phyloP scores from a whole-genome alignment of 2,329 filamentous ascomycete genomes.

The Cytospora leucostoma region DNA sequence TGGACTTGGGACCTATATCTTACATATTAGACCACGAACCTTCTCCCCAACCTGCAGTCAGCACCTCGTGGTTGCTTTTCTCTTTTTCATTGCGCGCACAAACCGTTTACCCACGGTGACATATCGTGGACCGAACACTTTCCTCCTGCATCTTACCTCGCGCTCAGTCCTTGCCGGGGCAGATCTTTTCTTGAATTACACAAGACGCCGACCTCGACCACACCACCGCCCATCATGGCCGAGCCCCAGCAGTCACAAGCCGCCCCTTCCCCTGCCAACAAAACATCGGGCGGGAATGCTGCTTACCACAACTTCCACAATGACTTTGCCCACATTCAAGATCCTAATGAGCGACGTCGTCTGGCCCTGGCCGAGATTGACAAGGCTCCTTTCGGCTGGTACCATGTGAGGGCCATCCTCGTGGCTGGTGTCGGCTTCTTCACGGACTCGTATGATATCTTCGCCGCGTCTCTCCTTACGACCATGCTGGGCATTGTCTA shows the following conservation, averaged over 20 bases:
- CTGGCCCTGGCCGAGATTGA: constrained; percentile 81
- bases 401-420: constrained; percentile 74
- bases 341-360: constrained; percentile 77
- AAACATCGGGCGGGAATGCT: constrained; percentile 65
- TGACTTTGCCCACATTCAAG: constrained; percentile 64
- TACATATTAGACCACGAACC: constrained; percentile 21
- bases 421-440: constrained; percentile 88
- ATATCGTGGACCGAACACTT: background rate
- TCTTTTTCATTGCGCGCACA: constrained; percentile 6
- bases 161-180: constrained; percentile 1
- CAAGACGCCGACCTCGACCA: background rate
- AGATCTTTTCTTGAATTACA: background rate
- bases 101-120: background rate
- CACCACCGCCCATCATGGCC: constrained; percentile 27
- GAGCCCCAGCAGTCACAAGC: constrained; percentile 25
- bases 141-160: background rate
- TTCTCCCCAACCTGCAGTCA: constrained; percentile 11
- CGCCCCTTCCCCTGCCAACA: constrained; percentile 33
- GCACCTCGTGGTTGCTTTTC: background rate
- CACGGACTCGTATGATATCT: constrained; percentile 76
- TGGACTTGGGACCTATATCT: background rate
- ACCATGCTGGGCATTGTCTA: constrained; percentile 80
- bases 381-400: constrained; percentile 81
- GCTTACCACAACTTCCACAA: constrained; percentile 80
- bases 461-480: constrained; percentile 72